Base-by-base conservation (phyloP, 768 basidiomycete genomes). In the Boletus bicolor region DNA sequence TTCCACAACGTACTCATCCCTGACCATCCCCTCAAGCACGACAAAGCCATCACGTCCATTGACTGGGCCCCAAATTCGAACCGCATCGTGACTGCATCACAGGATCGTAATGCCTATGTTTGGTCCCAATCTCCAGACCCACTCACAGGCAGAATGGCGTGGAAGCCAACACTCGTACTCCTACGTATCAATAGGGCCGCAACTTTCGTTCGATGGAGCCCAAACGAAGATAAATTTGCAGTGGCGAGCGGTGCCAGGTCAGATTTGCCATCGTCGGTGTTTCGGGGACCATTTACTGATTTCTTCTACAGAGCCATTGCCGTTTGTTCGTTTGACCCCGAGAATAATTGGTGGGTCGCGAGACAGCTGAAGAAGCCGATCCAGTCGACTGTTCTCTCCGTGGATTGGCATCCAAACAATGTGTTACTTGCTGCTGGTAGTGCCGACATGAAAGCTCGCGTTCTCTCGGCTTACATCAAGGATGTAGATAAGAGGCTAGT, bases 321-420 rank as follows among this genome's bases (percentile, higher is more conserved):
- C 11, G 83, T 99, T 47, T 99, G 97, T 71, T 95, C 91, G 17
- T 99, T 97, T 67, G 97, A 99, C 69, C 80, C 89, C 10, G 97
- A 99, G 77, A 95, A 90, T 75, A 90, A 99, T 72, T 99, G 97
- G 97, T 99, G 97, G 97, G 92, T 97, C 4, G 87, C 95, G 17
- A 93, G 92, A 69, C 89, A 89, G 56, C 77, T 99, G 70, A 99
- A 98, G 86, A 98, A 98, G 74, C 97, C 97, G 26, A 89, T 99
- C 66, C 76, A 93, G 60, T 93, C 93, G 5, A 99, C 97, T 1
- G 95, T 99, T 14, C 78, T 98, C 41, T 84, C 87, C 5, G 77
- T 99, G 62, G 96, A 98, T 62, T 99, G 97, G 97, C 97, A 99
- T 69, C 95, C 97, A 28, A 98, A 98, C 79, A 98, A 97, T 68